Evolutionary conservation across 345 rosid genomes (phyloP), one percentile per base, ranked within the genome.

Genomic region (Citrus trifoliata): DNA sequence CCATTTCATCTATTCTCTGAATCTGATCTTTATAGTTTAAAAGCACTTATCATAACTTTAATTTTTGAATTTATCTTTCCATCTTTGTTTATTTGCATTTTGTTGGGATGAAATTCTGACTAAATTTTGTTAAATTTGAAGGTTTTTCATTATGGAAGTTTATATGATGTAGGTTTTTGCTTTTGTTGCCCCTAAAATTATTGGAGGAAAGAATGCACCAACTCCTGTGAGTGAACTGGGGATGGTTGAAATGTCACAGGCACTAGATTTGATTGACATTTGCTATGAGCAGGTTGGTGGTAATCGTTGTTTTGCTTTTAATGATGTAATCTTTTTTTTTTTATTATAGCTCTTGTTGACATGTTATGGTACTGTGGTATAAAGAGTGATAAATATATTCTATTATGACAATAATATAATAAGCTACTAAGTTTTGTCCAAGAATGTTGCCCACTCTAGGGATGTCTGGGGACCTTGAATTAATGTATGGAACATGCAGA

Each of bases 241-340:
- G 70, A 93, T 96, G 99, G 95, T 94, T 73, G 97, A 96, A 88
- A 94, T 96, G 99, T 84, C 98, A 63, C 99, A 96, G 84, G 99
- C 99, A 58, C 76, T 96, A 59, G 91, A 96, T 85, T 80, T 96
- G 37, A 87, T 88, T 22, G 97, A 96, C 79, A 90, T 92, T 83
- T 82, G 83, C 86, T 92, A 91, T 67, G 99, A 96, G 82, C 95
- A 94, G 96, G 98, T 93, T 79, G 79, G 80, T 53, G 10, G 46
- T 62, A 18, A 33, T 70, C 21, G 75, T 74, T 4, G 13, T 38
- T 46, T 75, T 67, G 13, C 37, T 12, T 71, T 30, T 59, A 24
- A 53, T 55, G 58, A 51, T 46, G 14, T 16, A n/a, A 55, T 66
- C 7, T 24, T 25, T 77, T 4, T 42, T 32, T 55, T 35, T 25